phyloP scores from a whole-genome alignment of 352 stramenopile species.

The Aphanomyces stellatus region DNA sequence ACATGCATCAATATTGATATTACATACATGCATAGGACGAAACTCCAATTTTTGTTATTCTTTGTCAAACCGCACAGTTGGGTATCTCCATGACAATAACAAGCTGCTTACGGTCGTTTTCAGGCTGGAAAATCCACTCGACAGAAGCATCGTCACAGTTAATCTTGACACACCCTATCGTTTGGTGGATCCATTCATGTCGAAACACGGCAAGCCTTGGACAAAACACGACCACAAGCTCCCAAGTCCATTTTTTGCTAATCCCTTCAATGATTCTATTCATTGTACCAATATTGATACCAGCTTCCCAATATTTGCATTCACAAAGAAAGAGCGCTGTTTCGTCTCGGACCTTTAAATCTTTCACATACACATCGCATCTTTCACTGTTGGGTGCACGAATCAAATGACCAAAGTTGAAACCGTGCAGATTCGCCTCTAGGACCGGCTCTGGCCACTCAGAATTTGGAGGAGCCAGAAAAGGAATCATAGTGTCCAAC shows the following conservation, averaged over 20 bases:
- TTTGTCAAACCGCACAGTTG: not conserved
- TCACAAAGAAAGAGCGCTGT: not conserved
- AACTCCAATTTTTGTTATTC: not conserved
- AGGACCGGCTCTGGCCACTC: not conserved
- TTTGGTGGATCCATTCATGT: not conserved
- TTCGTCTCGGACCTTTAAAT: not conserved
- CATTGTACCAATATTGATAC: not conserved
- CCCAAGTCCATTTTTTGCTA: not conserved
- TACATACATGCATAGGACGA: not conserved
- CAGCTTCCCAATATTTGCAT: not conserved
- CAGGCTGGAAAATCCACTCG: not conserved
- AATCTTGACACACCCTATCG: not conserved
- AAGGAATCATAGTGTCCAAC: not conserved
- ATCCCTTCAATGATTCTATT: not conserved
- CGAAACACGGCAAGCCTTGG: not conserved
- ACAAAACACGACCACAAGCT: not conserved
- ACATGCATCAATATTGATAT: not conserved
- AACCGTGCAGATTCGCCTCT: not conserved
- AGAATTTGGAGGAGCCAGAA: conserved; percentile 6
- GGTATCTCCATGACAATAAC: not conserved
- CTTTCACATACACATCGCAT: not conserved
- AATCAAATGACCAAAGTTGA: conserved; percentile 1
- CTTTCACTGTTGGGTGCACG: not conserved
- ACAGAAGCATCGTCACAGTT: not conserved
- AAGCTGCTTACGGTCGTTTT: not conserved